Conservation (phyloP, 1,139 yeast species). For the Sugiyamaella japonica region DNA sequence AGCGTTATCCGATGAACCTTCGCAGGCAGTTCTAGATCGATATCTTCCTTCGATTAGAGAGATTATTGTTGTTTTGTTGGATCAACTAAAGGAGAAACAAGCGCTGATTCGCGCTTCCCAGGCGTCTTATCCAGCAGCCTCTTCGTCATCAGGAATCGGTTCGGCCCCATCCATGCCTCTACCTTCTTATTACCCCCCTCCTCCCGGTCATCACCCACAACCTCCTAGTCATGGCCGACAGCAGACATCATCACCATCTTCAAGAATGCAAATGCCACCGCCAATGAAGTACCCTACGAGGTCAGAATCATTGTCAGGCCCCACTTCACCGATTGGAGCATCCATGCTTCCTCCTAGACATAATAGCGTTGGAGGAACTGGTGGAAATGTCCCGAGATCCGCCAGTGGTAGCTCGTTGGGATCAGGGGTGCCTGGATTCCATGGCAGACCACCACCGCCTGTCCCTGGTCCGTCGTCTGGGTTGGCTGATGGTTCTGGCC, state of each 20-base stretch:
- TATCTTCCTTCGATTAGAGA: constrained; percentile 85
- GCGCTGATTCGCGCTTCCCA: constrained; percentile 25
- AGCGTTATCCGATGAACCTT: constrained; percentile 82
- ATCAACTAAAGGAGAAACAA: constrained; percentile 80
- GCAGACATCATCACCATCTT: constrained; percentile 8
- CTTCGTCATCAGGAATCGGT: neutral
- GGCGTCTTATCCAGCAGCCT: neutral
- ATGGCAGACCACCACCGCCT: constrained; percentile 17
- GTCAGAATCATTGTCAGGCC: constrained; percentile 22
- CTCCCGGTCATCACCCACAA: constrained; percentile 16
- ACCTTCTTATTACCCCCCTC: constrained; percentile 1
- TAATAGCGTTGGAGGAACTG: constrained; percentile 17
- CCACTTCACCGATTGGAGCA: constrained; percentile 13
- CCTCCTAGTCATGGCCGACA: constrained; percentile 22
- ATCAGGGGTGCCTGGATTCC: constrained; percentile 11
- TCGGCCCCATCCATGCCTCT: constrained; percentile 7
- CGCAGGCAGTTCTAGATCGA: constrained; percentile 76
- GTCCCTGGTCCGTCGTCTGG: constrained; percentile 6
- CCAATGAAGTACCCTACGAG: constrained; percentile 21
- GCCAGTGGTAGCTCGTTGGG: neutral
- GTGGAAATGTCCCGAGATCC: neutral
- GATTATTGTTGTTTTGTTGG: constrained; percentile 78
- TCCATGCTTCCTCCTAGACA: constrained; percentile 18
- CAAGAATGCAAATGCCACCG: constrained; percentile 4
- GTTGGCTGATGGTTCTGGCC: neutral